Conservation (phyloP, 371 early-diverging fungal species). For the Fennellomyces sp. region DNA sequence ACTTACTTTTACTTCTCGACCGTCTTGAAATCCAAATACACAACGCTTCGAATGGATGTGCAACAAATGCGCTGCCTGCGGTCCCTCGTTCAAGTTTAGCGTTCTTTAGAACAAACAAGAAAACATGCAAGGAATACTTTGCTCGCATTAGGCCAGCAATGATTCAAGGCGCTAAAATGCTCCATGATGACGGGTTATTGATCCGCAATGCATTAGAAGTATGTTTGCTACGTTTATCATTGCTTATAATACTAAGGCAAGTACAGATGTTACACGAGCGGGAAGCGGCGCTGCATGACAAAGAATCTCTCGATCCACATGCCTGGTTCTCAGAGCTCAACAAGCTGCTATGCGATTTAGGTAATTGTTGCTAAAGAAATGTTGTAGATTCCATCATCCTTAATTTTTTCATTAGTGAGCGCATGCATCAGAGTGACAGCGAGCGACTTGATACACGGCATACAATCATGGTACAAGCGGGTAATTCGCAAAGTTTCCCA, state of each 20-base stretch:
- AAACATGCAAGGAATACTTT: conserved; percentile 81
- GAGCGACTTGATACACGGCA: conserved; percentile 39
- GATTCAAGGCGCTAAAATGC: conserved; percentile 45
- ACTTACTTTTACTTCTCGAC: conserved; percentile 65
- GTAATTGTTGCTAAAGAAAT: conserved; percentile 1
- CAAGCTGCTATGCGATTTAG: conserved; percentile 23
- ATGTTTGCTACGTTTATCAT: conserved; percentile 1
- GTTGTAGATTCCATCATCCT: not conserved
- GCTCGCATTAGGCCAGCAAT: conserved; percentile 56
- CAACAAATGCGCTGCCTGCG: conserved; percentile 54
- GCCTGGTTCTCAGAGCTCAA: conserved; percentile 31
- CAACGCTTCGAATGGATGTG: conserved; percentile 69
- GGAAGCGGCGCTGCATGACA: conserved; percentile 5
- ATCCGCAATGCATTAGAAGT: conserved; percentile 47
- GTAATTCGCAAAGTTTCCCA: conserved; percentile 21
- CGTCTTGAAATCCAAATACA: conserved; percentile 75
- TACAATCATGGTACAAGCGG: conserved; percentile 42
- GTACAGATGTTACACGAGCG: not conserved
- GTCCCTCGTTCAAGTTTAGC: conserved; percentile 68
- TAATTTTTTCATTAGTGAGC: conserved; percentile 18
- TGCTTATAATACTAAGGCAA: not conserved
- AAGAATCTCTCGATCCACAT: conserved; percentile 4
- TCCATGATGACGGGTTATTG: conserved; percentile 43
- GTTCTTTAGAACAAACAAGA: conserved; percentile 76
- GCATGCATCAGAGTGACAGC: conserved; percentile 33